These are phyloP conservation scores for Eimeria acervulina DNA, from an alignment of 169 alveolate species.

Conservation along the genomic window DNA sequence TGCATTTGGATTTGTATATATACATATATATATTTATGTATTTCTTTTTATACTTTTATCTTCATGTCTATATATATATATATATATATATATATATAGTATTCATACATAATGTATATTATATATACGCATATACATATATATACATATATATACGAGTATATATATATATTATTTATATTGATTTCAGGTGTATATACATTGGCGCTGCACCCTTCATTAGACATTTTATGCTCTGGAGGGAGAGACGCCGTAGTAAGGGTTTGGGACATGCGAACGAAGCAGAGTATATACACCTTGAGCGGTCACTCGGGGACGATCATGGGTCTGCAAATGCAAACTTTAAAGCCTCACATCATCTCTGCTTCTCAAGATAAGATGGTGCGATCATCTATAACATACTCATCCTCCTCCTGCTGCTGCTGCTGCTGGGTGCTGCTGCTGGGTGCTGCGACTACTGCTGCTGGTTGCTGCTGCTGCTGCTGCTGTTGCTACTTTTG, in stretches of 20 bases:
- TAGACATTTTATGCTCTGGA: conserved; percentile 98
- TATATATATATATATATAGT: no score
- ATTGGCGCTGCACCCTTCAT: conserved; percentile 97
- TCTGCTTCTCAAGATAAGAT: conserved; percentile 93
- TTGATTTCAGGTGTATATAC: conserved; percentile 95
- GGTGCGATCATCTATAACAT: conserved; percentile 82
- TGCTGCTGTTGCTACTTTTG: no score
- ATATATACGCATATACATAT: not conserved
- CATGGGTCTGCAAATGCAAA: conserved; percentile 92
- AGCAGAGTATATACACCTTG: conserved; percentile 95
- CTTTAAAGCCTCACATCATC: conserved; percentile 97
- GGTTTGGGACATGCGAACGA: conserved; percentile 99
- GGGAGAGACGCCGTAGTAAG: conserved; percentile 99
- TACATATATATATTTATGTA: no score
- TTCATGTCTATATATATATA: no score
- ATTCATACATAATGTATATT: no score
- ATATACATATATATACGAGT: not conserved
- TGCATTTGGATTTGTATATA: no score
- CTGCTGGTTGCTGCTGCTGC: no score
- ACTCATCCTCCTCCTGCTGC: not conserved
- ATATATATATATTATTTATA: not conserved
- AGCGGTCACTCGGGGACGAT: conserved; percentile 98
- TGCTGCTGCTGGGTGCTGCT: no score
- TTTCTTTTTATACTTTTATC: no score
- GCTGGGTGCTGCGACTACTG: no score